phyloP scores from a whole-genome alignment of 2,329 filamentous ascomycete species.

The Neofusicoccum sp. region DNA sequence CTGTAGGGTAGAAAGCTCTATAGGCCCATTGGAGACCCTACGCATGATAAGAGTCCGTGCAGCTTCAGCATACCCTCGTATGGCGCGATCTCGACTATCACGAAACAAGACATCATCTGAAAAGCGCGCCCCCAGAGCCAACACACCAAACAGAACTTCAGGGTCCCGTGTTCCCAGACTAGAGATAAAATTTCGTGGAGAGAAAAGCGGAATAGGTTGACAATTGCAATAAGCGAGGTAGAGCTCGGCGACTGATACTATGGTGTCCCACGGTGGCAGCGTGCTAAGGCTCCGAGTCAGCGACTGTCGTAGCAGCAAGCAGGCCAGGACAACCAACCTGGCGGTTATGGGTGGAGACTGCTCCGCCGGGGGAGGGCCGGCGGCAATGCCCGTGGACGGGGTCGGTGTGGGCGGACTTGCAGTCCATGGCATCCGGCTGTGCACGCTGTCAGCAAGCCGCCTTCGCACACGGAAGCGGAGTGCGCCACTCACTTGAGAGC shows the following conservation, averaged over 20 bases:
- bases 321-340: not conserved
- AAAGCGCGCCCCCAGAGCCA: constrained; percentile 51
- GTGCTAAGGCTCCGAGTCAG: not conserved
- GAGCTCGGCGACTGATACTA: constrained; percentile 38
- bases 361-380: not conserved
- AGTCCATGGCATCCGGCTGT: constrained; percentile 13
- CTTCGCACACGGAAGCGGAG: not conserved
- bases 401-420: constrained; percentile 2
- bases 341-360: constrained; percentile 1
- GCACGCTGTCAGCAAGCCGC: not conserved
- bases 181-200: constrained; percentile 43
- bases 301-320: too few species aligned
- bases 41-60: constrained; percentile 43
- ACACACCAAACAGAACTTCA: constrained; percentile 38
- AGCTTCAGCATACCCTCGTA: constrained; percentile 30
- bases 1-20: constrained; percentile 49
- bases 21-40: constrained; percentile 41
- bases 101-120: constrained; percentile 31
- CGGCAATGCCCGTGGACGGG: not conserved
- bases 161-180: constrained; percentile 43
- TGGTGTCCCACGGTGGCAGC: constrained; percentile 2
- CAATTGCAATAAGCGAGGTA: constrained; percentile 54
- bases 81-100: constrained; percentile 24
- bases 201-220: constrained; percentile 54
- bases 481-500: not conserved